Conservation (phyloP, 2,329 filamentous ascomycete genomes). For the Epicoccum sorghinum region DNA sequence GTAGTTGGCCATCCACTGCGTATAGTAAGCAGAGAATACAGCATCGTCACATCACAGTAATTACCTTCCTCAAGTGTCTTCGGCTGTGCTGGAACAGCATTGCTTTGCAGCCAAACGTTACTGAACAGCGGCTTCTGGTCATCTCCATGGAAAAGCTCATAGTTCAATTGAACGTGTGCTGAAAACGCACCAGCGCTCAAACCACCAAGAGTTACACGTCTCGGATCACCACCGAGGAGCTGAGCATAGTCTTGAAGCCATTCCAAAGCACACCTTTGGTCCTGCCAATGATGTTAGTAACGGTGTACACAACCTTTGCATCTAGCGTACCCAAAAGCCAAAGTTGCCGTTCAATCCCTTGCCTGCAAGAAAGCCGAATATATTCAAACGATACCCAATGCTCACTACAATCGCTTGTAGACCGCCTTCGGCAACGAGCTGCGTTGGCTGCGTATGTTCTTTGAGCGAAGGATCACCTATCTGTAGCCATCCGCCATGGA, state of each 20-base stretch:
- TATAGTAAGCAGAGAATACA: not conserved
- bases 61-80: slow-evolving; percentile 8
- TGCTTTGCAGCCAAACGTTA: slow-evolving; percentile 10
- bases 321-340: slow-evolving; percentile 8
- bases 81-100: slow-evolving; percentile 15
- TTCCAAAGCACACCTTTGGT: slow-evolving; percentile 10
- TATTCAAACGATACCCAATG: slow-evolving; percentile 15
- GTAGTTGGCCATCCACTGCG: slow-evolving; percentile 4
- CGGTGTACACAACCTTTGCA: rapidly evolving
- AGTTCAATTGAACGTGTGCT: slow-evolving; percentile 10
- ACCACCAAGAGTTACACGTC: slow-evolving; percentile 2
- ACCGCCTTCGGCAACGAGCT: slow-evolving; percentile 10
- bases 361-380: slow-evolving; percentile 15
- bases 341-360: slow-evolving; percentile 11
- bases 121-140: slow-evolving; percentile 3
- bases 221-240: slow-evolving; percentile 2
- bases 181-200: slow-evolving; percentile 13
- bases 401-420: slow-evolving; percentile 11
- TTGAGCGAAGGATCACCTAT: slow-evolving; percentile 10
- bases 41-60: not conserved
- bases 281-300: not conserved
- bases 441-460: slow-evolving; percentile 8
- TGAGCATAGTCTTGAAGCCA: slow-evolving; percentile 6
- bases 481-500: slow-evolving; percentile 13
- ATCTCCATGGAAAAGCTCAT: slow-evolving; percentile 7